Evolutionary conservation across 176 grass and related monocot species (phyloP).

Genomic region (Avena eriantha): DNA sequence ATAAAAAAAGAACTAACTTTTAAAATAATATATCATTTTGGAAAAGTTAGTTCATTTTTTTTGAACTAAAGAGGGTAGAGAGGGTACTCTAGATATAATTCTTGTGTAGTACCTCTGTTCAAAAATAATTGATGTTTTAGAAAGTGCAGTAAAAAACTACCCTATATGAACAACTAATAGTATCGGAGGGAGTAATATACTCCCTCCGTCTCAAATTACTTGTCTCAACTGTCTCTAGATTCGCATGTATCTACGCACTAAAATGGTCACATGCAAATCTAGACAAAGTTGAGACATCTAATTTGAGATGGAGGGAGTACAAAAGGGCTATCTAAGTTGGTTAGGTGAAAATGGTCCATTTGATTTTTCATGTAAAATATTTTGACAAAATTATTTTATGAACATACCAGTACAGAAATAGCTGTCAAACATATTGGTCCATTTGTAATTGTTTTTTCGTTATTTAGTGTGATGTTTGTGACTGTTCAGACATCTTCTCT

Average conservation of each 20-base stretch:
- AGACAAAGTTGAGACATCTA: too few species aligned
- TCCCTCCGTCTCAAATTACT: too few species aligned
- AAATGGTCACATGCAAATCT: too few species aligned
- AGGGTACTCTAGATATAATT: background rate
- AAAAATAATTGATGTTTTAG: background rate
- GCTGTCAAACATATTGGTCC: background rate
- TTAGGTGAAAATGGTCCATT: background rate
- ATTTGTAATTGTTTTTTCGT: too few species aligned
- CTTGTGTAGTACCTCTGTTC: background rate
- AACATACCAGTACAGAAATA: background rate
- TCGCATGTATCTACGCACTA: too few species aligned
- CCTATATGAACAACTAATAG: background rate
- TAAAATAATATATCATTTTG: too few species aligned
- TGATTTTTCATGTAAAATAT: background rate
- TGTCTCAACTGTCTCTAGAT: too few species aligned
- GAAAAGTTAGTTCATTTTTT: too few species aligned
- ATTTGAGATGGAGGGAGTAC: background rate
- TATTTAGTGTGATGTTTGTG: background rate
- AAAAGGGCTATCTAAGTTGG: background rate
- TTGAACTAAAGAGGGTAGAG: too few species aligned
- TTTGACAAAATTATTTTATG: background rate
- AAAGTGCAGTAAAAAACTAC: background rate
- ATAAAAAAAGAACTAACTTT: too few species aligned
- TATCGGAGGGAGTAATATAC: too few species aligned
- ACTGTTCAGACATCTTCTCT: constrained; percentile 7